A percentile compares a stretch with the other conserved stretches of the same genome.
phyloP scores from a whole-genome alignment of 2,329 filamentous ascomycete genomes.

The Arachnopeziza araneosa region DNA sequence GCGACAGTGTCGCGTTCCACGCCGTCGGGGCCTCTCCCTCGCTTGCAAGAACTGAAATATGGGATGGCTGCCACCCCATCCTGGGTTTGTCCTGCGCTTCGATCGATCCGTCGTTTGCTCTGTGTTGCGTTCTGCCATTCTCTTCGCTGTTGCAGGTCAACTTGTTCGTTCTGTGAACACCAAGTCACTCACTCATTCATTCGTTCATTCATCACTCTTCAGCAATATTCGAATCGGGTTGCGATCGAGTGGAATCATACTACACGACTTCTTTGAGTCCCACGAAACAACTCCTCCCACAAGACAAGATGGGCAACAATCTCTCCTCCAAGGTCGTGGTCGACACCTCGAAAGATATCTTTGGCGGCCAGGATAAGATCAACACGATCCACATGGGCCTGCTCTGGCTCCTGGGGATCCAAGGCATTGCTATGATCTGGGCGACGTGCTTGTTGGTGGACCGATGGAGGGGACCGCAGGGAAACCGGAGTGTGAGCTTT shows the following conservation, averaged over 20 bases:
- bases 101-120: neutral
- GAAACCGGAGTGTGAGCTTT: neutral
- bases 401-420: neutral
- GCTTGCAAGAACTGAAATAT: neutral
- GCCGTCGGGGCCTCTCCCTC: neutral
- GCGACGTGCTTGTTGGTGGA: neutral
- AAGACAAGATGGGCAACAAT: neutral
- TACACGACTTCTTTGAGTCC: neutral
- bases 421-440: conserved; percentile 6
- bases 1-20: neutral
- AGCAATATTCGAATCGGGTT: no score
- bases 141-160: neutral
- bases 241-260: no score
- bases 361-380: neutral
- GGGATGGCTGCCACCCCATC: neutral
- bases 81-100: neutral
- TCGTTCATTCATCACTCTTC: neutral
- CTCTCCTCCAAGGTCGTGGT: neutral
- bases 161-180: neutral
- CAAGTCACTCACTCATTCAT: neutral
- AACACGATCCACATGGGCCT: neutral
- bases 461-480: conserved; percentile 6
- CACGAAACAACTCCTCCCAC: neutral
- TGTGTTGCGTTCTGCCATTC: neutral
- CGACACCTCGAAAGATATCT: neutral